Base-by-base conservation (phyloP, 2,329 filamentous ascomycete species). In the Calonectria crousiana region DNA sequence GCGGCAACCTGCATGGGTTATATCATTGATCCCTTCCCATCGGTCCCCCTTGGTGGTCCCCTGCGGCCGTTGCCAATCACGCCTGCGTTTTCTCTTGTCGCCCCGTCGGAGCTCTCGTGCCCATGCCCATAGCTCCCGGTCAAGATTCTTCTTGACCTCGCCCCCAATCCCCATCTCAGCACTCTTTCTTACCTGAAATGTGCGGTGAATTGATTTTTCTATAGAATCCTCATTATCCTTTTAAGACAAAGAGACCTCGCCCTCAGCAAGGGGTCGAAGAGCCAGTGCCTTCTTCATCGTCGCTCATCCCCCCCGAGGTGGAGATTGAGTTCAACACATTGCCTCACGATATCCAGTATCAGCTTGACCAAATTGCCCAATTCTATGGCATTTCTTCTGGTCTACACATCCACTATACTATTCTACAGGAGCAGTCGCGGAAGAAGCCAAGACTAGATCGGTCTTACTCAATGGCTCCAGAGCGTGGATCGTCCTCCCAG, bases 1-100 rank as follows among this genome's bases (percentile, higher is more conserved):
- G 81, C 84, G 86, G 86, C 83, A 85, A 82, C 82, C 81, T 87
- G 85, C 86, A 87, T 86, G 82, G 81, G 80, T 83, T 87, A 86
- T 86, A 85, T 87, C 83, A 86, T 83, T 81, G 81, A 82, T 82
- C 78, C 78, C 78, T 82, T 78, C 81, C 79, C 79, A 75, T 81
- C 78, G 77, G 71, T 79, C 74, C 74, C 74, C 78, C 67, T 44
- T 78, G 77, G 72, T 77, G 78, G 78, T 74, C 77, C 75, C 77
- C 76, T 78, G 74, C 74, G 72, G 67, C 75, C 72, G 72, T 78
- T 79, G 74, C 77, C 81, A 78, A 79, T 79, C 78, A 81, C 70
- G 74, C 74, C 69, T 73, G 53, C 75, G 67, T 76, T 75, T 71
- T 68, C 74, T 78, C 75, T 76, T 80, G 69, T 76, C 76, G 71